Percentiles rank a stretch among this genome's conserved stretches.
Evolutionary conservation across 2,329 filamentous ascomycete genomes (phyloP).

Genomic region (Cladosporium cucumerinum): DNA sequence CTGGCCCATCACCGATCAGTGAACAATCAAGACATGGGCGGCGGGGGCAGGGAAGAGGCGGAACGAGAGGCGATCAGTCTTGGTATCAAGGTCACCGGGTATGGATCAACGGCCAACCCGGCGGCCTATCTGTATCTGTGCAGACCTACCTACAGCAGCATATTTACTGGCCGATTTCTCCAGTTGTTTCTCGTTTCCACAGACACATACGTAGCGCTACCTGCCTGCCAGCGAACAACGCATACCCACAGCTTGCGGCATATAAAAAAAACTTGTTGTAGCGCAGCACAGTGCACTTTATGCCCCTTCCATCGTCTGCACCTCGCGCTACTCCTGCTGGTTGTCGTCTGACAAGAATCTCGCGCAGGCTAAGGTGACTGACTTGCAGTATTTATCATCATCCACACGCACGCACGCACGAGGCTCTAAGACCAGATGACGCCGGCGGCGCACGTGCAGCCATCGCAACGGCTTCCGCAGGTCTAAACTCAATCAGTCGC

Average conservation of each 20-base stretch:
- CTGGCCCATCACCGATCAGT: not conserved
- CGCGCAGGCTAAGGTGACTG: not conserved
- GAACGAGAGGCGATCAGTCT: not conserved
- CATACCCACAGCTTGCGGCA: not conserved
- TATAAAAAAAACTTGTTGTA: not conserved
- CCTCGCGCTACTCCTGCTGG: not conserved
- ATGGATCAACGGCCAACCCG: no score
- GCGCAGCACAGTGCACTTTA: not conserved
- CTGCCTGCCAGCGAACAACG: not conserved
- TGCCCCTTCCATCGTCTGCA: not conserved
- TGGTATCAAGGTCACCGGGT: not conserved
- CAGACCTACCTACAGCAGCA: not conserved
- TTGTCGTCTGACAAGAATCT: not conserved
- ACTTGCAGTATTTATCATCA: no score
- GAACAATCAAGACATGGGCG: not conserved
- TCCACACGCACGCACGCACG: not conserved
- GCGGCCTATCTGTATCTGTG: not conserved
- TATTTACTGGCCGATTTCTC: not conserved
- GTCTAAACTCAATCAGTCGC: constrained; percentile 1
- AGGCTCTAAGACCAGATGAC: constrained; percentile 10
- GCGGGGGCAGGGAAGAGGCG: not conserved
- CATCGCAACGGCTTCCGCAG: not conserved
- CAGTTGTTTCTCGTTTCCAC: not conserved
- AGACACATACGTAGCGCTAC: not conserved
- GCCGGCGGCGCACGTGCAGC: constrained; percentile 11